Evolutionary conservation across 2,329 filamentous ascomycete genomes (phyloP), one percentile per base, ranked within the genome.

Genomic region (Penicillium fuscoglaucum): DNA sequence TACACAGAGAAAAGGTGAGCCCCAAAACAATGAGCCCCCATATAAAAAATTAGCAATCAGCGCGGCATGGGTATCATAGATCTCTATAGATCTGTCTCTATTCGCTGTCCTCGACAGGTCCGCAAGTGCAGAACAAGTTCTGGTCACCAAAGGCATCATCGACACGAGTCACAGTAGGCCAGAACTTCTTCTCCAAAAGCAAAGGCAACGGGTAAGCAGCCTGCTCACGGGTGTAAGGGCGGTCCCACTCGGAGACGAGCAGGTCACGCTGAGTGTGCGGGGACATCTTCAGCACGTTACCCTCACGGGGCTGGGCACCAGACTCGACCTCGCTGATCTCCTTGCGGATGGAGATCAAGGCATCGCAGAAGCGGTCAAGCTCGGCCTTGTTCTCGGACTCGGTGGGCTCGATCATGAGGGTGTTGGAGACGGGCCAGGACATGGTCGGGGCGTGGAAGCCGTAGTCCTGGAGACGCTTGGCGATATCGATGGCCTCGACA

Each of bases 381-480:
- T 98, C 93, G 62, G 89, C 89, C 75, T 95, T 93, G 76, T 86
- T 90, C 81, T 98, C 93, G 15, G 89, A 93, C 79, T 97, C 93
- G 0, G 93, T 98, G 2, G 93, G 93, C 80, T 98, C 93, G 65
- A 98, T 96, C 93, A 98, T 98, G 45, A 98, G 85, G 0, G 93
- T 97, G 78, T 96, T 96, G 52, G 91, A 85, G 2, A 98, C 92
- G 1, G 93, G 93, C 90, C 91, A 97, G 73, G 88, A 92, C 93
- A 98, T 97, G 53, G 93, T 98, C 0, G 93, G 93, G 1, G 93
- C 90, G 76, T 98, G 93, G 85, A 98, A 98, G 43, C 93, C 93
- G 73, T 96, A 98, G 74, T 98, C 93, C 77, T 97, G 93, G 21
- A 98, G 86, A 62, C 93, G 90, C 83, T 98, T 98, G 70, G 93